These are phyloP conservation scores for Harrya chromipes DNA, from an alignment of 768 basidiomycete genomes.

Conservation along the genomic window DNA sequence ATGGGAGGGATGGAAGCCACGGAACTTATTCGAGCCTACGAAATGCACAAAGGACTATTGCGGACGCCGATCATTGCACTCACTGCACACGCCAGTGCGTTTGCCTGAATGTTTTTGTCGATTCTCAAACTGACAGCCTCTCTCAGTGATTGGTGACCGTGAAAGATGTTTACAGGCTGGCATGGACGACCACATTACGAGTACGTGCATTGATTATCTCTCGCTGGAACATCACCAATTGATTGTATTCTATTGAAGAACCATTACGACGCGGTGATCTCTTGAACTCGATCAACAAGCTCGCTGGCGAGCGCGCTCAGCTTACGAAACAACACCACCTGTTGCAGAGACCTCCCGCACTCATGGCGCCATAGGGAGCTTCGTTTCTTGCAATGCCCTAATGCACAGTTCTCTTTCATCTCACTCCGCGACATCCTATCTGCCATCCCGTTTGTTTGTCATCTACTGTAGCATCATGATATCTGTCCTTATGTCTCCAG, in stretches of 20 bases:
- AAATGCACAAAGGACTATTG: constrained; percentile 64
- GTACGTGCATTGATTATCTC: constrained; percentile 40
- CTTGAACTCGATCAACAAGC: constrained; percentile 77
- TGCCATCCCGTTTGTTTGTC: neutral
- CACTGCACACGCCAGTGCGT: constrained; percentile 94
- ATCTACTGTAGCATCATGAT: constrained; percentile 15
- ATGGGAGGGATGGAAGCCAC: constrained; percentile 99
- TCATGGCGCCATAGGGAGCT: constrained; percentile 23
- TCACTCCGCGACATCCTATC: constrained; percentile 13
- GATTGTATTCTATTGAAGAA: constrained; percentile 42
- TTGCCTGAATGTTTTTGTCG: neutral
- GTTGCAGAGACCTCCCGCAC: constrained; percentile 31
- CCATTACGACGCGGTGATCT: constrained; percentile 77
- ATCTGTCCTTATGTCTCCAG: neutral
- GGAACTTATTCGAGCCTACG: constrained; percentile 82
- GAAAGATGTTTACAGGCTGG: constrained; percentile 76
- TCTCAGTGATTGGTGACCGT: constrained; percentile 82
- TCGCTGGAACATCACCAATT: neutral
- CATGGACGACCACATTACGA: constrained; percentile 83
- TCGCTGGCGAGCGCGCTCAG: constrained; percentile 62
- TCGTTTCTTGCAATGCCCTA: constrained; percentile 2
- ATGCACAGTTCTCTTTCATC: neutral
- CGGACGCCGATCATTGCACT: constrained; percentile 93
- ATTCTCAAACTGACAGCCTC: constrained; percentile 6
- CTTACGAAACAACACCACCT: constrained; percentile 30